phyloP scores from a whole-genome alignment of 805 yeast genomes.

The Komagataella pseudopastoris region DNA sequence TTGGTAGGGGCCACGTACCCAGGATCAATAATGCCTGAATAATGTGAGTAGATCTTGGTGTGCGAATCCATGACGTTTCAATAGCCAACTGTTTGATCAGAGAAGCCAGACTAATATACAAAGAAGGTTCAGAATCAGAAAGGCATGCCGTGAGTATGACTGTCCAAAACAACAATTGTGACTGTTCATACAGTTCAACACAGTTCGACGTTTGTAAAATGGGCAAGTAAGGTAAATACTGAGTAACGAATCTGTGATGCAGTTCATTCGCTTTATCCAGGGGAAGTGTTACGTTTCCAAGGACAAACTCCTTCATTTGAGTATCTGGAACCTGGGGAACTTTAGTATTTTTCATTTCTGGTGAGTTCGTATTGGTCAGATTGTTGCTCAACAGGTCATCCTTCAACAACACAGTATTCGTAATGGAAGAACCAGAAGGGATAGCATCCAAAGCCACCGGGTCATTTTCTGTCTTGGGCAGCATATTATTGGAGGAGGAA shows the following conservation, averaged over 20 bases:
- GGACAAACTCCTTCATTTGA: conserved; percentile 37
- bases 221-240: conserved; percentile 68
- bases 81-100: conserved; percentile 78
- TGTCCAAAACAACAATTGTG: conserved; percentile 82
- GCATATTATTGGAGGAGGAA: conserved; percentile 1
- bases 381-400: background rate
- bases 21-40: conserved; percentile 81
- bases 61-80: conserved; percentile 85
- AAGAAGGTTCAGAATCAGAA: conserved; percentile 76
- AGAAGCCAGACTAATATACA: conserved; percentile 64
- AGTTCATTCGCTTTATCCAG: conserved; percentile 56
- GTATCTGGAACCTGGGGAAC: background rate
- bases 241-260: conserved; percentile 53
- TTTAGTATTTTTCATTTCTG: background rate
- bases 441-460: background rate
- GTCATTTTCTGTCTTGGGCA: background rate
- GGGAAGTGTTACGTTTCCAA: conserved; percentile 66
- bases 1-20: conserved; percentile 86
- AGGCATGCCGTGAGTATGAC: conserved; percentile 77
- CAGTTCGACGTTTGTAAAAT: conserved; percentile 61
- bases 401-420: background rate
- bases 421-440: background rate
- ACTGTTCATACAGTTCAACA: conserved; percentile 66
- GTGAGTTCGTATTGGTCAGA: background rate
- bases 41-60: conserved; percentile 89